phyloP scores from a whole-genome alignment of 2,329 filamentous ascomycete species.

The Bipolaris zeicola region DNA sequence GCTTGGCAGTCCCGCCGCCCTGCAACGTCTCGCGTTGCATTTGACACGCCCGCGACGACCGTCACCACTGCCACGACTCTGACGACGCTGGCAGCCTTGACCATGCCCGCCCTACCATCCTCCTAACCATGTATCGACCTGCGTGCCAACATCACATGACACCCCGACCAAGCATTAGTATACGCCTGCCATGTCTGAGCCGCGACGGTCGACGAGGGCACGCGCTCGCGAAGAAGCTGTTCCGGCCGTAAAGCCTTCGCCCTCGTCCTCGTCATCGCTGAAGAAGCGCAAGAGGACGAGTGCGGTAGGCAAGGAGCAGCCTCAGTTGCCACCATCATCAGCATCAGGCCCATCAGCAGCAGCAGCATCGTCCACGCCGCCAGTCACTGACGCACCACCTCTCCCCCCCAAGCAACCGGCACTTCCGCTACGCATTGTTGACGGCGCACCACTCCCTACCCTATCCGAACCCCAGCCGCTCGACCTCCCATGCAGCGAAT shows the following conservation, averaged over 20 bases:
- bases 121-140: too few species aligned
- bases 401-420: constrained; percentile 21
- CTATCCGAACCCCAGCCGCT: constrained; percentile 70
- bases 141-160: constrained; percentile 1
- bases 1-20: constrained; percentile 1
- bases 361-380: constrained; percentile 25
- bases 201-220: constrained; percentile 44
- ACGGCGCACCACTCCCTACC: constrained; percentile 73
- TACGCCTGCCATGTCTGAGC: constrained; percentile 39
- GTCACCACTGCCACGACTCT: neutral
- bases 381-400: constrained; percentile 22
- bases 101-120: too few species aligned
- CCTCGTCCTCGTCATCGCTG: too few species aligned
- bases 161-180: neutral
- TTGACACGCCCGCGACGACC: neutral
- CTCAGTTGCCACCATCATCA: constrained; percentile 32
- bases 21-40: constrained; percentile 7
- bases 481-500: constrained; percentile 67
- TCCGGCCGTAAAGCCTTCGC: constrained; percentile 4
- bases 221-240: constrained; percentile 45
- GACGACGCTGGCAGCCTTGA: too few species aligned
- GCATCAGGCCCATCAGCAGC: too few species aligned
- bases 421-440: constrained; percentile 66
- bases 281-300: constrained; percentile 43
- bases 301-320: constrained; percentile 30